phyloP scores from a whole-genome alignment of 257 asterid species.

The Plectranthus barbatus region DNA sequence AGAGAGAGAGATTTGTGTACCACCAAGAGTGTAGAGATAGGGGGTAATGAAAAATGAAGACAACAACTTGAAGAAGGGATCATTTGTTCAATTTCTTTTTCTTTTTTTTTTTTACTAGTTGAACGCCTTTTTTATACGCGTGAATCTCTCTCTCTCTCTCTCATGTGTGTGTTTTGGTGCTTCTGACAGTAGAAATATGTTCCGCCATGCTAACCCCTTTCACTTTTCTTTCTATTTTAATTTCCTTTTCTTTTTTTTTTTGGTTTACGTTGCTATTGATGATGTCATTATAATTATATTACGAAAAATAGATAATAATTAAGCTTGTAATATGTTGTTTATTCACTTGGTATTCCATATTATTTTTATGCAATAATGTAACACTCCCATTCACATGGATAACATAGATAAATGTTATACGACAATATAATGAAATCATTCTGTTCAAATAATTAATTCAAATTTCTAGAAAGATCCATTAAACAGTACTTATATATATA shows the following conservation, averaged over 20 bases:
- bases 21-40: constrained; percentile 21
- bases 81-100: background rate
- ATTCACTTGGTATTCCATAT: too few species aligned
- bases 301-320: too few species aligned
- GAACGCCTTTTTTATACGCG: constrained; percentile 19
- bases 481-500: too few species aligned
- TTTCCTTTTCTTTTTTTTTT: background rate
- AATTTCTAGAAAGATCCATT: too few species aligned
- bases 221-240: background rate
- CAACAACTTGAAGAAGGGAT: constrained; percentile 11
- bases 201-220: background rate
- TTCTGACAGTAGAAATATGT: constrained; percentile 12
- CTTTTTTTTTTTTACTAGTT: background rate
- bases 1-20: constrained; percentile 13
- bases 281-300: too few species aligned
- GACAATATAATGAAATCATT: too few species aligned
- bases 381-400: too few species aligned
- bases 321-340: too few species aligned
- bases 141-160: background rate
- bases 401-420: too few species aligned
- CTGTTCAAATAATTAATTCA: too few species aligned
- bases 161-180: constrained; percentile 13
- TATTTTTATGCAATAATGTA: too few species aligned
- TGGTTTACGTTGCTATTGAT: too few species aligned
- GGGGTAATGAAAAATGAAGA: constrained; percentile 14